These are phyloP conservation scores for Pleomassaria siparia DNA, from an alignment of 2,329 filamentous ascomycete genomes.

Conservation along the genomic window DNA sequence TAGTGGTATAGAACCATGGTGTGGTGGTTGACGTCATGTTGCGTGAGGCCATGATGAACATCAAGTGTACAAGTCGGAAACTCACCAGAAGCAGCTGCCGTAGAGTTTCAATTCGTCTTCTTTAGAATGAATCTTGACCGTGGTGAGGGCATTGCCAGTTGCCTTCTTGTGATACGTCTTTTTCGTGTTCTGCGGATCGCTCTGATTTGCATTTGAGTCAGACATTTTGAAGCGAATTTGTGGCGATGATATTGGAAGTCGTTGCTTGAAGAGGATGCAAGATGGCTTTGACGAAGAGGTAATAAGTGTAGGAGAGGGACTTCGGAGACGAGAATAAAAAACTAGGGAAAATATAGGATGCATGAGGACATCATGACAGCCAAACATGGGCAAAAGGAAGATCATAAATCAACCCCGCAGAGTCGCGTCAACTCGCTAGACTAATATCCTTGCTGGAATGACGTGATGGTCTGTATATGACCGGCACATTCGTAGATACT, in stretches of 20 bases:
- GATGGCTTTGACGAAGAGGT: background rate
- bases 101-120: slow-evolving; percentile 75
- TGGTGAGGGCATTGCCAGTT: slow-evolving; percentile 69
- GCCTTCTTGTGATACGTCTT: slow-evolving; percentile 73
- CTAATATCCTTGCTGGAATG: background rate
- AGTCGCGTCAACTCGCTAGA: background rate
- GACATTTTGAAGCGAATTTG: slow-evolving; percentile 43
- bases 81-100: slow-evolving; percentile 80
- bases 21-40: slow-evolving; percentile 16
- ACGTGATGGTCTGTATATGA: background rate
- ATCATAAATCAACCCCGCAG: background rate
- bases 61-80: slow-evolving; percentile 10
- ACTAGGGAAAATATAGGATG: background rate
- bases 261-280: background rate
- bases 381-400: background rate
- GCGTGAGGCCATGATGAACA: background rate
- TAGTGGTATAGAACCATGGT: slow-evolving; percentile 9
- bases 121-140: slow-evolving; percentile 68
- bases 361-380: background rate
- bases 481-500: background rate
- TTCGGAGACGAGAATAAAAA: background rate
- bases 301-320: background rate
- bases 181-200: slow-evolving; percentile 53
- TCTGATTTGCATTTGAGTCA: slow-evolving; percentile 51
- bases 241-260: slow-evolving; percentile 1